Base-by-base conservation (phyloP, 208 protist genomes). In the Leishmania amazonensis region DNA sequence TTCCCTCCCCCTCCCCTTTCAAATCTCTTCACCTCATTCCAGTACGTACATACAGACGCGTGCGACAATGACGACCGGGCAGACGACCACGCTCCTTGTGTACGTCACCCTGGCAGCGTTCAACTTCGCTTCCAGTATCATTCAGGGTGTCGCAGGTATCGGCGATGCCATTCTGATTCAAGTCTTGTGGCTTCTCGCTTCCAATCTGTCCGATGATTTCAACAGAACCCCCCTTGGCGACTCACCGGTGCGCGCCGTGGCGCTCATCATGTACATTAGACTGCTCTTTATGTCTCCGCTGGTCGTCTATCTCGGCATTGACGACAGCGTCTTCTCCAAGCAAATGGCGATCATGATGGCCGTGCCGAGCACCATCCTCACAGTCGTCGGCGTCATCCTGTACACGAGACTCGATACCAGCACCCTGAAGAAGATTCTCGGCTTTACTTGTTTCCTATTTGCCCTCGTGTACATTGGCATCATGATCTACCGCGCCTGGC, bases 111-210 rank as follows among this genome's bases (percentile, higher is more conserved):
- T 93, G 54, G 87, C 85, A 51, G 38, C 90, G 42, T 86, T 90
- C 75, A 91, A 88, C 74, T 93, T 93, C 47, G 28, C 83, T 8
- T 75, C 79, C 45, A 91, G 87, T 64, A 83, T 93, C 80, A 91
- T 93, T 51, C 89, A 93, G 60, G 83, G 89, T 57, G 87, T 91
- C 7, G 83, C 85, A 21, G 89, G 89, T 67, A 88, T 93, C 73
- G 89, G 89, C 53, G 89, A 93, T 90, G 87, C 89, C 79, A 88
- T 93, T 77, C 81, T 90, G 70, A 84, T 93, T 62, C 85, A 90
- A 54, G 89, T 93, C 54, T 71, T 93, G 60, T 93, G 89, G 88
- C 80, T 82, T 53, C 75, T 91, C 40, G 84, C 81, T 21, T 85
- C 76, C 57, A 53, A 79, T 31, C 75, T 78, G 53, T 79, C 80